Conservation (phyloP, 1,139 yeast species). For the Trichomonascaceae sp. region DNA sequence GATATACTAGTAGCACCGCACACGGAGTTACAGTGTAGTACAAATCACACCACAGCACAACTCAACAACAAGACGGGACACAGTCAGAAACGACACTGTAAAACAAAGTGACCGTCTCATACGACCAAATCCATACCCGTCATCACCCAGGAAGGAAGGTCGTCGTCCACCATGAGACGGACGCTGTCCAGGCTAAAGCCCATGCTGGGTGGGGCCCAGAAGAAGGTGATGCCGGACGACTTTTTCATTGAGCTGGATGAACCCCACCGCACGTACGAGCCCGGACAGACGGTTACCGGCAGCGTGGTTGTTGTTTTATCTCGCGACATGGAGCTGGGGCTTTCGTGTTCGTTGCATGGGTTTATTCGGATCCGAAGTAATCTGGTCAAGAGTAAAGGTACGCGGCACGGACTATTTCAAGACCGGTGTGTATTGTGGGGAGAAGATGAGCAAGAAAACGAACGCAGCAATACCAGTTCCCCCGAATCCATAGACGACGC, state of each 20-base stretch:
- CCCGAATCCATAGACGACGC: not conserved
- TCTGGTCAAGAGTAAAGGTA: constrained; percentile 19
- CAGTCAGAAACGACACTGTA: too few species aligned
- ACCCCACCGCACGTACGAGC: constrained; percentile 56
- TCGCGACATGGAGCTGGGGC: constrained; percentile 15
- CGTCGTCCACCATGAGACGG: constrained; percentile 7
- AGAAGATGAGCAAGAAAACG: constrained; percentile 9
- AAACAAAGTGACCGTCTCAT: too few species aligned
- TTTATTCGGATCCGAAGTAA: constrained; percentile 30
- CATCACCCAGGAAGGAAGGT: too few species aligned
- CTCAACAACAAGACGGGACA: too few species aligned
- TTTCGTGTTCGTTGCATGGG: constrained; percentile 21
- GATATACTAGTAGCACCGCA: too few species aligned
- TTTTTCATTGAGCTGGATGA: constrained; percentile 58
- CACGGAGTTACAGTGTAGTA: too few species aligned
- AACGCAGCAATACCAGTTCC: not conserved
- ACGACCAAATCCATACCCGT: too few species aligned
- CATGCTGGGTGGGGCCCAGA: constrained; percentile 8
- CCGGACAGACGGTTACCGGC: constrained; percentile 51
- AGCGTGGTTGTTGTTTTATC: constrained; percentile 21
- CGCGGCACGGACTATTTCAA: constrained; percentile 38
- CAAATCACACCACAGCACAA: too few species aligned
- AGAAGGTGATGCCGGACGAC: constrained; percentile 26
- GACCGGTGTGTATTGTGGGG: constrained; percentile 64
- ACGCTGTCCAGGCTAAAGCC: constrained; percentile 11